Conservation (phyloP, 2,329 filamentous ascomycete genomes). For the Aulographum hederae region DNA sequence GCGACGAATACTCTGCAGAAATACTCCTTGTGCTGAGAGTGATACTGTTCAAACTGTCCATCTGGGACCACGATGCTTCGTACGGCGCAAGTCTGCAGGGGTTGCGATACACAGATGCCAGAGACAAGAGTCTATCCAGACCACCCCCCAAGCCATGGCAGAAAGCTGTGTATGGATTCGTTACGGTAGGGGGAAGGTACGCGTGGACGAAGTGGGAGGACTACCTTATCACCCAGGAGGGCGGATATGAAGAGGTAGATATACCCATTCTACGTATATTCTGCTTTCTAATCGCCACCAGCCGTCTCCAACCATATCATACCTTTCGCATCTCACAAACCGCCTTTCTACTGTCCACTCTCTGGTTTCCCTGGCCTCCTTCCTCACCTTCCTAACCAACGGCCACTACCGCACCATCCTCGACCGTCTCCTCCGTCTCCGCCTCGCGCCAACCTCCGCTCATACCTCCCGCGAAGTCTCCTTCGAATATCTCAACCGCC, state of each 20-base stretch:
- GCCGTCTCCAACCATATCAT: conserved; percentile 29
- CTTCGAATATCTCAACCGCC: conserved; percentile 93
- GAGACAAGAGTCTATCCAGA: conserved; percentile 23
- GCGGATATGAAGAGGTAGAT: conserved; percentile 41
- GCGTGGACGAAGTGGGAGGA: conserved; percentile 85
- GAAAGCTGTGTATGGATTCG: conserved; percentile 64
- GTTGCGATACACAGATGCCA: conserved; percentile 72
- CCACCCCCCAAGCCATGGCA: conserved; percentile 54
- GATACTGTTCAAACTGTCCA: conserved; percentile 78
- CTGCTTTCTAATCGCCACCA: conserved; percentile 21
- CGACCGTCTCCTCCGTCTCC: conserved; percentile 67
- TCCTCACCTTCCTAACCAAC: conserved; percentile 78
- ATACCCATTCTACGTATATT: not conserved
- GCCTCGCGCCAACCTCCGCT: conserved; percentile 67
- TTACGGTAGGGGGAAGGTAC: conserved; percentile 78
- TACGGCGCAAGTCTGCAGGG: conserved; percentile 91
- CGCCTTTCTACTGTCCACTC: conserved; percentile 57
- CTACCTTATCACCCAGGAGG: conserved; percentile 60
- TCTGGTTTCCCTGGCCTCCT: conserved; percentile 64
- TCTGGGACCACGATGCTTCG: conserved; percentile 92
- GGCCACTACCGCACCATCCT: conserved; percentile 81
- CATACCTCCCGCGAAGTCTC: conserved; percentile 83
- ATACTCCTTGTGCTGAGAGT: conserved; percentile 61
- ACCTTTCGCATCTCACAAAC: conserved; percentile 52
- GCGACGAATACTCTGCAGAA: conserved; percentile 76